phyloP scores from a whole-genome alignment of 768 basidiomycete genomes.

The Calvatia gigantea region DNA sequence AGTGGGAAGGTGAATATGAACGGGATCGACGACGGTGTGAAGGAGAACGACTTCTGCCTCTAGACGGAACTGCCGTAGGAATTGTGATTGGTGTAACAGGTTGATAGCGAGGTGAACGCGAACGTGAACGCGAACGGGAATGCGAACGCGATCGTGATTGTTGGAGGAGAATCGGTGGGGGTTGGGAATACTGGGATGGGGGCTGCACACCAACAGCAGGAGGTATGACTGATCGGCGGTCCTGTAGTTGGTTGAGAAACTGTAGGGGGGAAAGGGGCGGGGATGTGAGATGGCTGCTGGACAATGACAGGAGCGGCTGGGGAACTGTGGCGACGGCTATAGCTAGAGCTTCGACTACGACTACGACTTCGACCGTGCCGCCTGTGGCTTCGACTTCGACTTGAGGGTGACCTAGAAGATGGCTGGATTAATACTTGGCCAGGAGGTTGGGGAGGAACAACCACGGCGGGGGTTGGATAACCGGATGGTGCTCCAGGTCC shows the following conservation, averaged over 20 bases:
- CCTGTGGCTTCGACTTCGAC: slow-evolving; percentile 1
- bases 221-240: slow-evolving; percentile 10
- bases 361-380: slow-evolving; percentile 1
- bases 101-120: neutral
- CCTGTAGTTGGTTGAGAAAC: slow-evolving; percentile 11
- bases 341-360: slow-evolving; percentile 1
- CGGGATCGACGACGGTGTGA: slow-evolving; percentile 1
- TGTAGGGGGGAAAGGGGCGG: neutral
- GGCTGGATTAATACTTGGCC: slow-evolving; percentile 1
- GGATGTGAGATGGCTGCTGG: slow-evolving; percentile 4
- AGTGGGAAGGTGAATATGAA: slow-evolving; percentile 14
- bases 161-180: slow-evolving; percentile 13
- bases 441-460: neutral
- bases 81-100: slow-evolving; percentile 2
- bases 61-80: neutral
- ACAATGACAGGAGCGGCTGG: slow-evolving; percentile 7
- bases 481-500: neutral
- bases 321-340: slow-evolving; percentile 3
- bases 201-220: neutral
- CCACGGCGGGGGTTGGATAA: neutral
- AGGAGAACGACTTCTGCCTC: neutral
- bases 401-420: slow-evolving; percentile 1
- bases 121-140: slow-evolving; percentile 14
- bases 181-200: neutral
- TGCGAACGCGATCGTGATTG: slow-evolving; percentile 12